Evolutionary conservation across 1,139 yeast genomes (phyloP).

Genomic region (Kluyveromyces sp.): DNA sequence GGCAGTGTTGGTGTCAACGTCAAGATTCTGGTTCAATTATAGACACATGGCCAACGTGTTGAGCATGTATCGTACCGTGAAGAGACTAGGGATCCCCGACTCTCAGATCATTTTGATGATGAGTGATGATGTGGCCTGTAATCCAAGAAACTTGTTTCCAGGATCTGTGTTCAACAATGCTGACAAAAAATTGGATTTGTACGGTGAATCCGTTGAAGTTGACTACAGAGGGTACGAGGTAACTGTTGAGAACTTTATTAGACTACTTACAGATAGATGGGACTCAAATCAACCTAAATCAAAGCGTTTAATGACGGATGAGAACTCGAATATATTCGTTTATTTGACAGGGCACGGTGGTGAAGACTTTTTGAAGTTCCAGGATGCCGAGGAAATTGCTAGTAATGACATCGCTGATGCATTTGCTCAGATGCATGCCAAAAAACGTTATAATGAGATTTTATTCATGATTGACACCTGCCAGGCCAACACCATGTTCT

Average conservation of each 20-base stretch:
- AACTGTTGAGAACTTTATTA: slow-evolving; percentile 88
- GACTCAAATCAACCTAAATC: slow-evolving; percentile 89
- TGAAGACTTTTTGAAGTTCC: slow-evolving; percentile 91
- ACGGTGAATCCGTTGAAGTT: slow-evolving; percentile 91
- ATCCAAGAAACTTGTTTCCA: slow-evolving; percentile 91
- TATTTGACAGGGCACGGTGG: slow-evolving; percentile 99
- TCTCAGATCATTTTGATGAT: slow-evolving; percentile 94
- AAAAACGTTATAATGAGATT: slow-evolving; percentile 88
- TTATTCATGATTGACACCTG: slow-evolving; percentile 98
- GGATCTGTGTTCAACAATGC: slow-evolving; percentile 94
- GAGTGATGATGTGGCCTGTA: slow-evolving; percentile 95
- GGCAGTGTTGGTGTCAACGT: slow-evolving; percentile 95
- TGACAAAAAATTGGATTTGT: slow-evolving; percentile 88
- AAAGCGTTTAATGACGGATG: slow-evolving; percentile 84
- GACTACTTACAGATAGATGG: slow-evolving; percentile 92
- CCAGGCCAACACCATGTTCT: slow-evolving; percentile 97
- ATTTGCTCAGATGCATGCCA: slow-evolving; percentile 93
- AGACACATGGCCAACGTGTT: slow-evolving; percentile 96
- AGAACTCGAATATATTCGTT: slow-evolving; percentile 85
- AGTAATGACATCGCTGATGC: slow-evolving; percentile 96
- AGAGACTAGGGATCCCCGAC: slow-evolving; percentile 93
- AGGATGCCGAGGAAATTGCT: slow-evolving; percentile 96
- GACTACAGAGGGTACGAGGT: slow-evolving; percentile 98
- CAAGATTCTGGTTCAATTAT: slow-evolving; percentile 96
- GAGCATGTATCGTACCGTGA: slow-evolving; percentile 91